Conservation (phyloP, 352 stramenopile genomes). For the Phytophthora sp. region DNA sequence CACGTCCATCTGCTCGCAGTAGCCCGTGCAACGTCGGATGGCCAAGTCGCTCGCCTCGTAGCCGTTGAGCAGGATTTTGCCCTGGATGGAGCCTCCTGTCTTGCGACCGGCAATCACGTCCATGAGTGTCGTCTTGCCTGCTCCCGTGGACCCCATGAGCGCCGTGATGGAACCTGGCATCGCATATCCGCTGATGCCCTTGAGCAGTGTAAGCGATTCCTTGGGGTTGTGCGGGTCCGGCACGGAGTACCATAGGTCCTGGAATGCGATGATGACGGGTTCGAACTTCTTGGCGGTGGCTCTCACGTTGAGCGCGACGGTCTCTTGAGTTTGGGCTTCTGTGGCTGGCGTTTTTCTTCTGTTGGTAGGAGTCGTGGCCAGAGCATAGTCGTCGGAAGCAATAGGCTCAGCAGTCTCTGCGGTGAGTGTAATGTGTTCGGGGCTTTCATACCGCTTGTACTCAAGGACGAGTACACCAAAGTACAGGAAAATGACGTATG, state of each 20-base stretch:
- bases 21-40: conserved; percentile 38
- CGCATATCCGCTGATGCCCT: conserved; percentile 46
- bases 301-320: not conserved
- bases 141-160: conserved; percentile 60
- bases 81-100: conserved; percentile 67
- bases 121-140: conserved; percentile 92
- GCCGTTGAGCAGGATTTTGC: conserved; percentile 60
- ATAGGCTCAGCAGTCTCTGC: not conserved
- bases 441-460: conserved; percentile 31
- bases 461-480: conserved; percentile 36
- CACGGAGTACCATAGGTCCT: conserved; percentile 48
- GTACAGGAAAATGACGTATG: conserved; percentile 31
- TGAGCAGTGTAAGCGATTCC: conserved; percentile 70
- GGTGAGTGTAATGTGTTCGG: conserved; percentile 14
- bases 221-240: conserved; percentile 35
- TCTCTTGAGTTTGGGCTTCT: not conserved
- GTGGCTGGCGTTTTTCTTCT: not conserved
- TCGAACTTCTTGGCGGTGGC: conserved; percentile 11
- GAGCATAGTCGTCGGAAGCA: conserved; percentile 11
- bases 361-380: conserved; percentile 12
- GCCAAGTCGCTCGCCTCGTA: conserved; percentile 36
- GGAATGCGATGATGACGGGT: conserved; percentile 36
- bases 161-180: conserved; percentile 52
- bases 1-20: conserved; percentile 83
- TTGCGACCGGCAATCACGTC: conserved; percentile 94